A percentile compares a stretch with the other conserved stretches of the same genome.
These are phyloP conservation scores for Amborella trichopoda DNA, from an alignment of 164 flowering plant species.

Conservation along the genomic window DNA sequence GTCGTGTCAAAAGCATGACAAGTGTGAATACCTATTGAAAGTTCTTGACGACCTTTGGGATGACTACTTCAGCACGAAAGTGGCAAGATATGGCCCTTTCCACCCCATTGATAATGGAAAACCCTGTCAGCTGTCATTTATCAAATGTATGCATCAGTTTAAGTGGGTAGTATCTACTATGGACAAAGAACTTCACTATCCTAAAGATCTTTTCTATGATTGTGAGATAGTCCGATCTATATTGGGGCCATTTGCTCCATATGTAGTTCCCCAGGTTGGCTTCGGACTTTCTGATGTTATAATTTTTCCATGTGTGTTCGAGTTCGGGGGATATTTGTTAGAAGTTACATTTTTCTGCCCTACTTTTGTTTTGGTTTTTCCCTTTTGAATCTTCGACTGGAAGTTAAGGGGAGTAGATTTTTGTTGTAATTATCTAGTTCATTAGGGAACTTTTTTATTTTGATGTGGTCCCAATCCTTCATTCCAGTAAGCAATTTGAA, in stretches of 20 bases:
- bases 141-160: constrained; percentile 30
- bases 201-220: constrained; percentile 68
- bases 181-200: constrained; percentile 57
- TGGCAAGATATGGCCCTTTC: constrained; percentile 21
- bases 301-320: not conserved
- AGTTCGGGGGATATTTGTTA: not conserved
- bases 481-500: not conserved
- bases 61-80: constrained; percentile 46
- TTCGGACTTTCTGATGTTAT: not conserved
- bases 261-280: constrained; percentile 83
- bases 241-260: constrained; percentile 69
- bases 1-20: constrained; percentile 19
- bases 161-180: constrained; percentile 64
- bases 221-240: constrained; percentile 62
- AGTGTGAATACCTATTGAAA: constrained; percentile 56
- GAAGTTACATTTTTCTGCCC: not conserved
- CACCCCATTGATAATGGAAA: constrained; percentile 18
- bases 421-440: not conserved
- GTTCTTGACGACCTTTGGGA: constrained; percentile 77
- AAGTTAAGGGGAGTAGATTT: not conserved
- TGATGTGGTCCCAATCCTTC: not conserved
- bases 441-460: not conserved
- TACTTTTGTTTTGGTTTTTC: not conserved
- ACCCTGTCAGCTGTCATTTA: constrained; percentile 49
- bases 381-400: no score